Base-by-base conservation (phyloP, 2,329 filamentous ascomycete genomes). In the Neonectria coccinea region DNA sequence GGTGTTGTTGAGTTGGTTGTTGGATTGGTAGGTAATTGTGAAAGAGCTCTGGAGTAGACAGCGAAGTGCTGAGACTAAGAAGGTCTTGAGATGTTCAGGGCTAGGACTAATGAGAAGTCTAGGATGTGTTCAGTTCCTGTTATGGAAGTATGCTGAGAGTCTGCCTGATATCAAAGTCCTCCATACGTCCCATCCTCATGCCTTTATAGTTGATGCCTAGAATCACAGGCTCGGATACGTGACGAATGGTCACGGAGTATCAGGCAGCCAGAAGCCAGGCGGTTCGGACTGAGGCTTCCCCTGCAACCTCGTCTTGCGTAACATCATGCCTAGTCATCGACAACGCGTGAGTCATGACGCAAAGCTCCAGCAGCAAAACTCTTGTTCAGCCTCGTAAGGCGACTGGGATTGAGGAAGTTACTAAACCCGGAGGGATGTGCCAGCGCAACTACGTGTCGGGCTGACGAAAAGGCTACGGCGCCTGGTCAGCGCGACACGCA, bases 311-410 rank as follows among this genome's bases (percentile, higher is more conserved):
- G 54, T 57, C 42, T 64, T 68, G 65, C 60, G 65, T 62, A 70
- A 52, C 41, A 50, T 57, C 18, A 56, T 56, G 31, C 20, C 29
- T 42, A 62, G 41, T 29, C 56, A 59, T n/a, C 59, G 36, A 12
- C 44, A 47, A 5, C 12, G 59, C 70, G 72, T 73, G 70, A 73
- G 54, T 74, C 72, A 71, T 72, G 59, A 74, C 70, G 69, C 63
- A 68, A 64, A 61, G 45, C 55, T 51, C 48, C 48, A 20, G 25
- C 18, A 14, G 18, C 27, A 10, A 29, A n/a, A 12, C 25, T 45
- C n/a, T 41, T 18, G 47, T 20, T 48, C 53, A 60, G 65, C 56
- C 48, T 62, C 36, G 20, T 10, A 55, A 59, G 55, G 47, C 52
- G 25, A 59, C 54, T 31, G 64, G 22, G 57, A 52, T 47, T 63